These are phyloP conservation scores for Canavalia gladiata DNA, from an alignment of 306 rosid species.

Conservation along the genomic window DNA sequence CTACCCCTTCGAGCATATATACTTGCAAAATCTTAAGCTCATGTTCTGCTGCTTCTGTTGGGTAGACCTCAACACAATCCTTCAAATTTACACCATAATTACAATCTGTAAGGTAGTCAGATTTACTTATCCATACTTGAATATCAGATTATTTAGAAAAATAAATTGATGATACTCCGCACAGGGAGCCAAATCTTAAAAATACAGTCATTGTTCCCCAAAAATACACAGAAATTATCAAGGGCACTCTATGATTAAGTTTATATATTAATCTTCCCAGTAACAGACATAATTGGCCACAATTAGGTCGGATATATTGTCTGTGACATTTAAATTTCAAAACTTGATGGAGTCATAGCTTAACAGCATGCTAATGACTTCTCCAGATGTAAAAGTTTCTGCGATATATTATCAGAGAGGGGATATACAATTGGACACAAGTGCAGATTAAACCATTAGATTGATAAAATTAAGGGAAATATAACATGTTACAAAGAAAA, in stretches of 20 bases:
- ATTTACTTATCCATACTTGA: slow-evolving; percentile 19
- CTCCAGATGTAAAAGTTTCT: neutral
- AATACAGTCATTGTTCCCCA: neutral
- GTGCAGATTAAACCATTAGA: slow-evolving; percentile 3
- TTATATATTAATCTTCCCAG: neutral
- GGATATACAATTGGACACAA: neutral
- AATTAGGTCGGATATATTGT: slow-evolving; percentile 1
- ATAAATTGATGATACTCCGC: slow-evolving; percentile 10
- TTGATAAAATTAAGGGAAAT: slow-evolving; percentile 19
- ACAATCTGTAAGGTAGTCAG: slow-evolving; percentile 11
- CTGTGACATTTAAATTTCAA: slow-evolving; percentile 31
- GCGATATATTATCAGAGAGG: neutral
- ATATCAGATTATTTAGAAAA: slow-evolving; percentile 16
- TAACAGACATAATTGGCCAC: neutral
- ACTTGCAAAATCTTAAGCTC: neutral
- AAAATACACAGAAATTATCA: slow-evolving; percentile 5
- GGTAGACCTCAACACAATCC: neutral
- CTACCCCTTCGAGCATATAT: neutral
- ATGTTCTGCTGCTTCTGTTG: neutral
- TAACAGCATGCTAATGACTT: neutral
- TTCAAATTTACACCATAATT: slow-evolving; percentile 22
- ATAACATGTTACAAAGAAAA: slow-evolving; percentile 2
- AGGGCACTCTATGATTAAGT: slow-evolving; percentile 6
- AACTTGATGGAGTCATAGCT: neutral
- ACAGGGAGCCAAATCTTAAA: slow-evolving; percentile 10